Conservation (phyloP, 176 grass and related monocot genomes). For the Aegilops umbellulata region DNA sequence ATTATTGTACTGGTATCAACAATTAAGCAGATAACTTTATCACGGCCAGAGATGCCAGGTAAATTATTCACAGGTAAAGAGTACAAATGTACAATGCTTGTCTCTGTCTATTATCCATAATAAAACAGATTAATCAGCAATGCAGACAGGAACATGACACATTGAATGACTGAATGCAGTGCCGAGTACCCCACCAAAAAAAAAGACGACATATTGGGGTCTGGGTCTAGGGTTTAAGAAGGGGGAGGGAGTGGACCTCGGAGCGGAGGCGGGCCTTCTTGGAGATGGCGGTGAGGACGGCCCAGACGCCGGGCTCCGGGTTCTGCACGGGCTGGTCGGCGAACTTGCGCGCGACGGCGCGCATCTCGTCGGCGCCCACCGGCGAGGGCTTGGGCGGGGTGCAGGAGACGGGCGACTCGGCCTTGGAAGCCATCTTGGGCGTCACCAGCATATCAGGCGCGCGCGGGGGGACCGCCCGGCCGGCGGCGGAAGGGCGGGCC, state of each 20-base stretch:
- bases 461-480: background rate
- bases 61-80: background rate
- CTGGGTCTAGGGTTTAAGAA: constrained; percentile 48
- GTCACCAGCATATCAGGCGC: constrained; percentile 2
- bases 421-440: constrained; percentile 33
- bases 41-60: background rate
- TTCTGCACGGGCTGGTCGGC: constrained; percentile 68
- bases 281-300: constrained; percentile 82
- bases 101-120: background rate
- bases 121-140: background rate
- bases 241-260: constrained; percentile 48
- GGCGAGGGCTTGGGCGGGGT: constrained; percentile 28
- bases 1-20: background rate
- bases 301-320: constrained; percentile 72
- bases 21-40: background rate
- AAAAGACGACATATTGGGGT: background rate
- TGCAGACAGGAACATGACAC: background rate
- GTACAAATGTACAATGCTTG: background rate
- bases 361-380: constrained; percentile 49
- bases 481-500: background rate
- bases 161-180: constrained; percentile 9
- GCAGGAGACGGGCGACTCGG: constrained; percentile 28
- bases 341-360: constrained; percentile 70
- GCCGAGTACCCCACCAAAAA: background rate
- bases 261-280: constrained; percentile 65